Evolutionary conservation across 2,329 filamentous ascomycete species (phyloP).

Genomic region (Cytospora leucostoma): DNA sequence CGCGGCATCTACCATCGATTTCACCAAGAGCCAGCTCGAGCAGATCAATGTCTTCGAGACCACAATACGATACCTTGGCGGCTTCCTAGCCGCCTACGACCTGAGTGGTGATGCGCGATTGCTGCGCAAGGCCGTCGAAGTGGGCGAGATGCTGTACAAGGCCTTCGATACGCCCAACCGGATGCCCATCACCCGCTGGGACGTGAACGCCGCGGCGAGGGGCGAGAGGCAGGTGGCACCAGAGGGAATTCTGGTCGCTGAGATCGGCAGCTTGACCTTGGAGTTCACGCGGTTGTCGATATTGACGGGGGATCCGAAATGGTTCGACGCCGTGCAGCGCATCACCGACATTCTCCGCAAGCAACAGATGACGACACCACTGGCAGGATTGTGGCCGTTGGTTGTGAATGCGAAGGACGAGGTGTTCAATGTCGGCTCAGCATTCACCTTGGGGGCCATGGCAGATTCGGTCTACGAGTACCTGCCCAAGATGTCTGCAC

Average conservation of each 20-base stretch:
- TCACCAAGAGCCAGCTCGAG: constrained; percentile 17
- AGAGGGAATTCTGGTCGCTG: constrained; percentile 32
- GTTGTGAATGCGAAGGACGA: constrained; percentile 17
- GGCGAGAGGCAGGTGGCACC: constrained; percentile 31
- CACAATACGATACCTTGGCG: constrained; percentile 33
- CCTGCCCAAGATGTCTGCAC: constrained; percentile 49
- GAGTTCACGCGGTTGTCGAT: constrained; percentile 38
- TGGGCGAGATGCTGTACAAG: constrained; percentile 42
- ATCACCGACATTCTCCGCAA: constrained; percentile 32
- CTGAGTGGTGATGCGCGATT: constrained; percentile 38
- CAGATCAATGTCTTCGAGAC: constrained; percentile 38
- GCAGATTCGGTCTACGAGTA: constrained; percentile 48
- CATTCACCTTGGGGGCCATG: constrained; percentile 42
- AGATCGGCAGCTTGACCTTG: constrained; percentile 37
- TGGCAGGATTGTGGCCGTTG: constrained; percentile 27
- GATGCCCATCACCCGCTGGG: constrained; percentile 37
- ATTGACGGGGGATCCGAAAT: constrained; percentile 37
- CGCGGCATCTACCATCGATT: constrained; percentile 20
- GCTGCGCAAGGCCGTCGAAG: constrained; percentile 42
- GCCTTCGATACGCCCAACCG: constrained; percentile 38
- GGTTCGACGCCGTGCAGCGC: constrained; percentile 36
- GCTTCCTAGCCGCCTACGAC: constrained; percentile 26
- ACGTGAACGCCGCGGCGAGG: constrained; percentile 30
- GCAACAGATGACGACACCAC: constrained; percentile 20
- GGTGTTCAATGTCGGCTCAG: constrained; percentile 24